Evolutionary conservation across 2,329 filamentous ascomycete genomes (phyloP), one percentile per base, ranked within the genome.

Genomic region (Apiospora malaysiana): DNA sequence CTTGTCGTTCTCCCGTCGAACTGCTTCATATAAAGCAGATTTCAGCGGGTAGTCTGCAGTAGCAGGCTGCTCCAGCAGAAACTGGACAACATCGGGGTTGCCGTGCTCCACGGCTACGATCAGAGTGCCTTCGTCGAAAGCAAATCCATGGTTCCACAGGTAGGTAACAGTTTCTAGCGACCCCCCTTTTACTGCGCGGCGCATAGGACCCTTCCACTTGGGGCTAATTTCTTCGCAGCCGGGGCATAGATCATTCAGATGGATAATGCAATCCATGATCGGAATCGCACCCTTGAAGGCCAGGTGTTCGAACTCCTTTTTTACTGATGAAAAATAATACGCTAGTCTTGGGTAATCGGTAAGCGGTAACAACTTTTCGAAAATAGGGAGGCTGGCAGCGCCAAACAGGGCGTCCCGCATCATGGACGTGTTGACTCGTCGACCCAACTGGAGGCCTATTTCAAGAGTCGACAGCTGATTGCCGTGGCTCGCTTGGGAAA

Each of bases 371-470:
- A 56, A 14, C 14, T 23, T 3, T 18, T 56, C 49, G 49, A 27
- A 56, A 23, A 56, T 32, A 23, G 49, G 12, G 12, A 56, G 25
- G 49, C 25, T 32, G 25, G 23, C 2, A 8, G 25, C 32, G 14
- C 9, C 32, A 4, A 1, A 0, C 25, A 18, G 1, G 14, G 49
- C 25, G 3, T 4, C 0, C 6, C 1, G 3, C 12, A 56, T 25
- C 12, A 7, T 2, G 23, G 1, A 0, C 0, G 7, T 0, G 12
- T 56, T 2, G 49, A 5, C 2, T 6, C 14, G 23, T 32, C 12
- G 5, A 42, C 40, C 40, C 25, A 32, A 12, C 12, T 18, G 4
- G 23, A 56, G 49, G 23, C 49, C 49, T 12, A 56, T 10, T 16
- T 56, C 49, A 12, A 56, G 10, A 4, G 49, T 56, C 49, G 49